Evolutionary conservation across 2,329 filamentous ascomycete genomes (phyloP), one percentile per base, ranked within the genome.

Genomic region (Fusarium sp.): DNA sequence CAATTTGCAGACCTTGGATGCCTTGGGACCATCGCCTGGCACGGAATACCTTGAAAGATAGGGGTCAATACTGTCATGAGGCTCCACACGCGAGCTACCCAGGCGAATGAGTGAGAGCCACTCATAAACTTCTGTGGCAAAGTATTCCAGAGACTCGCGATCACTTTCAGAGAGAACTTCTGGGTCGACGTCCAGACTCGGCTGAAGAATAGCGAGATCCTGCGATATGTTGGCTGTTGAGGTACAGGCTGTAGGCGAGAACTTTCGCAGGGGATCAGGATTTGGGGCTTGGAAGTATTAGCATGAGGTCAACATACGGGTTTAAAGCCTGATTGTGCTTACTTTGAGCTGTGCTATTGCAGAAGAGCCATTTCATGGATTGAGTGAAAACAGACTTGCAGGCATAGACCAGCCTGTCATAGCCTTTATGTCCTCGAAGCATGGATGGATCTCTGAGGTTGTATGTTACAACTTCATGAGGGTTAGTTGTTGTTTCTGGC

Each of bases 371-470:
- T 3, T 89, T 89, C 27, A 91, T 77, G 3, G 91, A 89, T 47
- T 86, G 82, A 53, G 87, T 89, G 27, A 98, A 84, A 27, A 94
- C 93, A 70, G 94, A 93, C 75, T 92, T 91, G 80, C 91, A 94
- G 18, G 94, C 94, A 85, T 93, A 93, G 11, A 91, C 80, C 18
- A 97, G 84, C 49, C 94, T 86, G 70, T 95, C 91, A 76, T 97
- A 97, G 0, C 91, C 92, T 71, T 92, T 94, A 80, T 94, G 96
- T 7, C 94, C 94, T 59, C 91, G 91, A 12, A 94, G 80, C 93
- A 97, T 97, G 1, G 91, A 91, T 2, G 91, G 88, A 9, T 87
- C 84, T 22, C 91, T 88, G 33, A 99, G 86, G 66, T 98, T 91
- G 55, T 92, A 85, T 75, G 95, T 90, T 49, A 98, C 88, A 33